phyloP scores from a whole-genome alignment of 2,329 filamentous ascomycete genomes.

The Pyrenochaeta sp. region DNA sequence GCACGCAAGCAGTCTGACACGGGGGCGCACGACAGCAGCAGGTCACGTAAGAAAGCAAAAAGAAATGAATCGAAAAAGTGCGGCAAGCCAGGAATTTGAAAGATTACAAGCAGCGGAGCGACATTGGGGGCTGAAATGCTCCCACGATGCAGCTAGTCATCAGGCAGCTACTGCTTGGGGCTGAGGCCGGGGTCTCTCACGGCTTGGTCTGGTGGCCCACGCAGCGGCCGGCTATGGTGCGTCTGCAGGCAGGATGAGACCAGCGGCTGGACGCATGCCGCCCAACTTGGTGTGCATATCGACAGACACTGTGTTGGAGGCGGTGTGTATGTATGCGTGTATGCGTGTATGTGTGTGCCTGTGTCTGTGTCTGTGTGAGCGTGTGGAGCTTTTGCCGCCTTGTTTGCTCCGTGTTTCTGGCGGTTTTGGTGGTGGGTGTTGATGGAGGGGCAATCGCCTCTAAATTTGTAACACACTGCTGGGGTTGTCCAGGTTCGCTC shows the following conservation, averaged over 20 bases:
- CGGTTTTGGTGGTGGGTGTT: constrained; percentile 5
- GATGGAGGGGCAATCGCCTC: constrained; percentile 9
- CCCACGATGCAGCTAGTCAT: constrained; percentile 40
- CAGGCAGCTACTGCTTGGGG: constrained; percentile 37
- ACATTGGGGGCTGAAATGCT: constrained; percentile 34
- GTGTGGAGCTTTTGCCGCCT: constrained; percentile 5
- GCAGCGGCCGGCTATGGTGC: constrained; percentile 9
- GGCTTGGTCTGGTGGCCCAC: constrained; percentile 33
- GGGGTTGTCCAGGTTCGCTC: constrained; percentile 1
- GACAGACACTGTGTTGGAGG: constrained; percentile 3
- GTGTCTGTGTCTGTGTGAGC: no score
- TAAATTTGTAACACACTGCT: constrained; percentile 11
- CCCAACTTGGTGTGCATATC: constrained; percentile 2
- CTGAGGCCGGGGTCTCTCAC: constrained; percentile 23
- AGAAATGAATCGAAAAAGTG: constrained; percentile 23
- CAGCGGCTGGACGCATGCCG: constrained; percentile 17
- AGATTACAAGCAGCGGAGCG: constrained; percentile 18
- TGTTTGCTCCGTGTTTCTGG: constrained; percentile 2
- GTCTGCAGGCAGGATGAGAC: constrained; percentile 8
- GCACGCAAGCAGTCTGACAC: constrained; percentile 35
- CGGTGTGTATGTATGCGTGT: no score
- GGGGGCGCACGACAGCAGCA: constrained; percentile 23
- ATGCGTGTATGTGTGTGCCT: no score
- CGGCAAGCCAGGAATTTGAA: constrained; percentile 30
- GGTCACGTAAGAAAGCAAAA: constrained; percentile 21